Base-by-base conservation (phyloP, 2,329 filamentous ascomycete species). In the Phialophora verrucosa region DNA sequence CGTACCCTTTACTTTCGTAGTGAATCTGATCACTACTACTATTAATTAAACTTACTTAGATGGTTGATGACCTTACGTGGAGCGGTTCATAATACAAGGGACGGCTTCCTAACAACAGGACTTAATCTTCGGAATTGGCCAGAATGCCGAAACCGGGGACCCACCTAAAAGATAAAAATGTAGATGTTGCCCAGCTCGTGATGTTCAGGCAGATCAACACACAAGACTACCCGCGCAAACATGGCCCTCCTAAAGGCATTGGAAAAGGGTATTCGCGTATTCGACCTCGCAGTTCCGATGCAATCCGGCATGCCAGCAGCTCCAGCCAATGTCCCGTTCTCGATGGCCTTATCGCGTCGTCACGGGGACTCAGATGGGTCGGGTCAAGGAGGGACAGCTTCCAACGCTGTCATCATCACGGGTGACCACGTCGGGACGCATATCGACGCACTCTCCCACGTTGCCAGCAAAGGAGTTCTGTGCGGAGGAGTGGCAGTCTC, bases 281-380 rank as follows among this genome's bases (percentile, higher is more conserved):
- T 68, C 59, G 68, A 70, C 57, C 68, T 70, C 25, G 64, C 59
- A 23, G 68, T 70, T 0, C 57, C 68, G 20, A 59, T 70, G 25
- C 59, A 70, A 58, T 64, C 65, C 27, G 68, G 68, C 66, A 70
- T 70, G 68, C 55, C 68, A 14, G 49, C 54, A n/a, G 68, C 68
- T 27, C 56, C 59, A 35, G 59, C 60, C 12, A 64, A 66, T 53
- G 53, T 66, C 5, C 63, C 68, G 1, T 70, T 68, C 54, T 62
- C 59, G 32, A 66, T 68, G 63, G 66, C 59, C 20, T 23, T 63
- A 12, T 42, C 25, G 29, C 32, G 38, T 25, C 61, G 61, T 14
- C 61, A 63, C 29, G 61, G 61, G 1, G 61, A 63, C 42, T 12
- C 29, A 12, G 25, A 49, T 10, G 23, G 2, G n/a, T 27, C 51